Base-by-base conservation (phyloP, 305 asterid species). In the Fraxinus albicans region DNA sequence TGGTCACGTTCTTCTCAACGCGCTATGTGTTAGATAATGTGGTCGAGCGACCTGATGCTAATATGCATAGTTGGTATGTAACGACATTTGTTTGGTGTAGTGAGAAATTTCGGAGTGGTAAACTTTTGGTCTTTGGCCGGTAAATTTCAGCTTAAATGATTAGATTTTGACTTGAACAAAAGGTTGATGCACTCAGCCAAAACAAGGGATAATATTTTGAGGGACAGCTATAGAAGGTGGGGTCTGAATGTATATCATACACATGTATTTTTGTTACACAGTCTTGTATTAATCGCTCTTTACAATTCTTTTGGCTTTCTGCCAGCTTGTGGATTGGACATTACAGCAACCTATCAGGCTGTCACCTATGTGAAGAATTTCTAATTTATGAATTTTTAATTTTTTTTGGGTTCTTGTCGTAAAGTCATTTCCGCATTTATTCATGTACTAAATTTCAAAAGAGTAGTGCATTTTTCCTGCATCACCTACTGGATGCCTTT, bases 1-100 rank as follows among this genome's bases (percentile, higher is more conserved):
- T 36, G 89, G 96, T 33, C 99, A 96, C 73, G 98, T 96, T 3
- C 78, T 96, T 79, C 83, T 96, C 34, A 92, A 94, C 77, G 89
- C 91, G 0, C n/a, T 96, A 6, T 91, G 95, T 80, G 35, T 88
- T 23, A 42, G 81, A 58, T 91, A 76, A 77, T 4, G 2, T 0
- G 40, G 2, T 53, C 75, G 40, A 69, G 75, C 75, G 13, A 69
- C 34, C 1, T 23, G 15, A 9, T 65, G 17, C 73, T 69, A 31
- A 31, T 3, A 12, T 19, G 19, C 3, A 6, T 36, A 69, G 38
- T 69, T 31, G 38, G 19, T 63, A 19, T 63, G 21, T 27, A 10
- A 25, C 74, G 19, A 12, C 36, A 67, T 25, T 60, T 8, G 25
- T n/a, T 60, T 21, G 70, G 70, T 19, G 29, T 0, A 2, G 35